phyloP scores from a whole-genome alignment of 805 yeast species.

The Yamadazyma tumulicola region DNA sequence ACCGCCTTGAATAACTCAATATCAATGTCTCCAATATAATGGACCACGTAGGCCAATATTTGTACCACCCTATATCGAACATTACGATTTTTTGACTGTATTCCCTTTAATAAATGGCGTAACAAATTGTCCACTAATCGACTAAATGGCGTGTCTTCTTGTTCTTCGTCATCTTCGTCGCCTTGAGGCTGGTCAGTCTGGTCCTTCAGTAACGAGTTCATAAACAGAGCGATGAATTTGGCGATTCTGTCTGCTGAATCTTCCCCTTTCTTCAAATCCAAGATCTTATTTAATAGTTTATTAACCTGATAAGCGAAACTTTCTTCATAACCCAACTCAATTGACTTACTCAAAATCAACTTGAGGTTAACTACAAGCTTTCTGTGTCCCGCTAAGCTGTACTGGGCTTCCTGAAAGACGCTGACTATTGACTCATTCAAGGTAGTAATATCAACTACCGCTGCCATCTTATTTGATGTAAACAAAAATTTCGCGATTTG shows the following conservation, averaged over 20 bases:
- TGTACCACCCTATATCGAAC: conserved; percentile 83
- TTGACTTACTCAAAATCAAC: conserved; percentile 55
- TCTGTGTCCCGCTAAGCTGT: conserved; percentile 69
- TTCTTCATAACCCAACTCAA: conserved; percentile 49
- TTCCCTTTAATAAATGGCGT: conserved; percentile 69
- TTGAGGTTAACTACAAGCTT: conserved; percentile 65
- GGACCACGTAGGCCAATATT: conserved; percentile 65
- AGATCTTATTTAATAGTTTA: conserved; percentile 57
- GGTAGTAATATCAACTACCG: neutral
- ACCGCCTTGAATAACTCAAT: conserved; percentile 65
- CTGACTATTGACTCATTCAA: conserved; percentile 39
- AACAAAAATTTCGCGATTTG: conserved; percentile 2
- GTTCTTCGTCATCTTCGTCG: conserved; percentile 17
- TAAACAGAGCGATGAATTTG: conserved; percentile 59
- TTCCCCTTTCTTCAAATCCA: conserved; percentile 68
- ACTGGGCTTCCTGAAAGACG: conserved; percentile 79
- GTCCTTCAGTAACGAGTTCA: conserved; percentile 42
- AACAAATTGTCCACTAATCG: conserved; percentile 57
- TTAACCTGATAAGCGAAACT: conserved; percentile 61
- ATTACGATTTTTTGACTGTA: conserved; percentile 68
- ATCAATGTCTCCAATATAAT: conserved; percentile 71
- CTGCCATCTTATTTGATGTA: conserved; percentile 14
- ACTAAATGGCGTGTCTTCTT: conserved; percentile 25
- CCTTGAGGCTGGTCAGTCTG: conserved; percentile 20
- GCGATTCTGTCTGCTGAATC: conserved; percentile 72